phyloP scores from a whole-genome alignment of 2,329 filamentous ascomycete species.

The Pestalotiopsis fici region DNA sequence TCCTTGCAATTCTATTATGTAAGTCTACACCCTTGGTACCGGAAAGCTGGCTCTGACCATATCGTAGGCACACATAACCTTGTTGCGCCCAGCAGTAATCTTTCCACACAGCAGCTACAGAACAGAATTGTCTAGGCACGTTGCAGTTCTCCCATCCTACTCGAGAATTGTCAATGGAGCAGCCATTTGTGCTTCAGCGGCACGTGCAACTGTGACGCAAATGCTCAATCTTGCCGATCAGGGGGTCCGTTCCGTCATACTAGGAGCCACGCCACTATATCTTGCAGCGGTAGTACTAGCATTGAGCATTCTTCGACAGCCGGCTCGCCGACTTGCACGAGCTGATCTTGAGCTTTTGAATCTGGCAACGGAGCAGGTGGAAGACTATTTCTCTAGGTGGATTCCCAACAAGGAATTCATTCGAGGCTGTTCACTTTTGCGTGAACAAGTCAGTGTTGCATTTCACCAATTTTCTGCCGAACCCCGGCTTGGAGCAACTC shows the following conservation, averaged over 20 bases:
- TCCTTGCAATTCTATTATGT: constrained; percentile 12
- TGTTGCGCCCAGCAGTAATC: constrained; percentile 17
- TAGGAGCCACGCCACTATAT: constrained; percentile 15
- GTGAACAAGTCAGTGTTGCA: constrained; percentile 1
- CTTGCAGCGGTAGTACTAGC: constrained; percentile 19
- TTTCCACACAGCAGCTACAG: constrained; percentile 16
- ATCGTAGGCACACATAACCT: constrained; percentile 17
- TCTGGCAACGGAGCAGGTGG: constrained; percentile 16
- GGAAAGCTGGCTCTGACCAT: neutral
- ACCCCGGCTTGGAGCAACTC: neutral
- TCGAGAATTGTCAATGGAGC: constrained; percentile 11
- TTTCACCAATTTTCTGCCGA: neutral
- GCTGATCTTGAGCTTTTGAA: constrained; percentile 19
- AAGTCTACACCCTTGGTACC: neutral
- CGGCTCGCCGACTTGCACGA: constrained; percentile 16
- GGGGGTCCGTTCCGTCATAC: constrained; percentile 9
- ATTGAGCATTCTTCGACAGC: constrained; percentile 17
- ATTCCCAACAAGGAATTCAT: constrained; percentile 3
- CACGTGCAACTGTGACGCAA: constrained; percentile 11
- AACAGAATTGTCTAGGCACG: constrained; percentile 15
- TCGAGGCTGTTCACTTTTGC: neutral
- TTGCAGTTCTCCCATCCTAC: constrained; percentile 8
- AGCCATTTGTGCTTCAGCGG: constrained; percentile 12
- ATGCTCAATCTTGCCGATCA: constrained; percentile 17
- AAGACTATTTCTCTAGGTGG: constrained; percentile 14